Base-by-base conservation (phyloP, 169 alveolate genomes). In the Eimeria sp. region DNA sequence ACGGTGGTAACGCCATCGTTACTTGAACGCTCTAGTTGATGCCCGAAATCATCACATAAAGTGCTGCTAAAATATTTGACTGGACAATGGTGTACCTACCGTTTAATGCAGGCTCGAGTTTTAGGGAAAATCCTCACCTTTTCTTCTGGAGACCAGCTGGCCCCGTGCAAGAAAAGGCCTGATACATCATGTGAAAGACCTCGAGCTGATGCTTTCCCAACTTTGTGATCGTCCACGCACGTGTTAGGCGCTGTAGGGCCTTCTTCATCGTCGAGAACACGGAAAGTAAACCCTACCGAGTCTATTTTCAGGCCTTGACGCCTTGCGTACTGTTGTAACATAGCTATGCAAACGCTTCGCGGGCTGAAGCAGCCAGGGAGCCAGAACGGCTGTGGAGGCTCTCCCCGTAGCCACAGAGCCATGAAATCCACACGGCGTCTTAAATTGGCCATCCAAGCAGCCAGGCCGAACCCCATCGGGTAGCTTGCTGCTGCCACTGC, bases 111-210 rank as follows among this genome's bases (percentile, higher is more conserved):
- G 66, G 89, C 46, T 49, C 46, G 58, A 62, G 4, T 64, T 18
- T 40, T 23, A 4, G 13, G 46, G 52, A 62, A 23, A 6, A 54
- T 3, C 87, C 54, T 85, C 46, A 95, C 97, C 87, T 52, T 56
- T 56, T 95, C 97, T 27, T 95, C 95, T 23, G 71, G 60, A 20
- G 91, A 85, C 99, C 99, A 99, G 91, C 99, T 97, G 71, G 99
- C 99, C 23, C 99, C 99, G 95, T 98, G 99, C 91, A 99, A 85
- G 95, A 96, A 99, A 97, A 99, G 96, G 74, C 99, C 99, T 89
- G 98, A 97, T 77, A 98, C 97, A 96, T 97, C 98, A 95, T 99
- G 78, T 30, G 90, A 58, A 52, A 68, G 43, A 33, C 23, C 40
- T 58, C 46, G 68, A 2, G 64, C 76, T 3, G 30, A n/a, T 8